Percentiles rank a stretch among this genome's conserved stretches.
phyloP scores from a whole-genome alignment of 1,284 basidiomycete species.

The Ganoderma sinense region DNA sequence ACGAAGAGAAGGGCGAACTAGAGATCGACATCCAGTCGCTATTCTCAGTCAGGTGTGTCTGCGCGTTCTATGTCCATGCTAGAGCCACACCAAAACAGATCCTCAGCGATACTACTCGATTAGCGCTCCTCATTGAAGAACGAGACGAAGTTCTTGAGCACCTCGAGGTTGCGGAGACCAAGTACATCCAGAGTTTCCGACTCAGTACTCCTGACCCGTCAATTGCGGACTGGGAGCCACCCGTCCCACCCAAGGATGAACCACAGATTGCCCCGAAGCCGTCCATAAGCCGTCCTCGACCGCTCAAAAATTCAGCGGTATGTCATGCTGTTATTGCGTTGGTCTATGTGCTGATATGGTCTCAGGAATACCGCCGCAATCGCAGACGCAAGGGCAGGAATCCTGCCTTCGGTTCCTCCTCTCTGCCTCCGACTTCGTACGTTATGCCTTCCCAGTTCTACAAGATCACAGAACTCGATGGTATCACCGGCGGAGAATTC shows the following conservation, averaged over 20 bases:
- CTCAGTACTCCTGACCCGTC: constrained; percentile 71
- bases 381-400: constrained; percentile 57
- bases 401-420: constrained; percentile 68
- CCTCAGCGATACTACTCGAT: constrained; percentile 66
- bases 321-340: background rate
- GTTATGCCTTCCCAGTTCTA: constrained; percentile 83
- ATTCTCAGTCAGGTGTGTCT: constrained; percentile 74
- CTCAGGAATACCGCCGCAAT: constrained; percentile 38
- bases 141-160: constrained; percentile 77
- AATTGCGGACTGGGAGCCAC: constrained; percentile 42
- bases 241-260: constrained; percentile 41
- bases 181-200: constrained; percentile 80
- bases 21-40: constrained; percentile 76
- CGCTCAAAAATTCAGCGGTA: constrained; percentile 59
- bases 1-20: constrained; percentile 50
- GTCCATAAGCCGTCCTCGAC: constrained; percentile 42
- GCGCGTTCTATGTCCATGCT: background rate
- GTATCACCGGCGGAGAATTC: constrained; percentile 67
- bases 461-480: constrained; percentile 67
- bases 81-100: background rate
- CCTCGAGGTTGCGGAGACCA: constrained; percentile 80
- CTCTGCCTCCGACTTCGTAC: constrained; percentile 76
- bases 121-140: constrained; percentile 75
- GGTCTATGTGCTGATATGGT: background rate
- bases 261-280: constrained; percentile 30